Evolutionary conservation across 2,329 filamentous ascomycete genomes (phyloP).

Genomic region (Sporothrix pseudoabietina): DNA sequence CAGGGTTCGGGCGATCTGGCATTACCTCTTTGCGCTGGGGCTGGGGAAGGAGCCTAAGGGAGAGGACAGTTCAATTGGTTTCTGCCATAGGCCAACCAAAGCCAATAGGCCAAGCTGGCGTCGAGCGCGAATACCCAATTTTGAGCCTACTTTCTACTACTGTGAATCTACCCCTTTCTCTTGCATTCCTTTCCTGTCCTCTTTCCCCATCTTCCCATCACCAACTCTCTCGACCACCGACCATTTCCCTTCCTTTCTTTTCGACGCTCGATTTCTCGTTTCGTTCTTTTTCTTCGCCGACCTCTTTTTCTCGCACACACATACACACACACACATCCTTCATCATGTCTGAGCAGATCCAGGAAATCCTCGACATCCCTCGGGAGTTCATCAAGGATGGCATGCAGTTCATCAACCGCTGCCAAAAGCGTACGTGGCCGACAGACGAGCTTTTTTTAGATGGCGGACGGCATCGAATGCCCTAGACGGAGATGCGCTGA

Average conservation of each 20-base stretch:
- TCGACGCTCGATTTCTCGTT: background rate
- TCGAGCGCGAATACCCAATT: conserved; percentile 17
- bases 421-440: conserved; percentile 59
- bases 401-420: conserved; percentile 63
- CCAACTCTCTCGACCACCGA: background rate
- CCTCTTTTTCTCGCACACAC: background rate
- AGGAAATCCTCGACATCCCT: conserved; percentile 70
- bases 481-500: background rate
- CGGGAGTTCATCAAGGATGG: conserved; percentile 66
- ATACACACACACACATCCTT: conserved; percentile 3
- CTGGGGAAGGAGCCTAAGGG: background rate
- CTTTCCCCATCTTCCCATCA: background rate
- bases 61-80: conserved; percentile 12
- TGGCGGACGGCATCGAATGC: background rate
- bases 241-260: background rate
- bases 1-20: conserved; percentile 34
- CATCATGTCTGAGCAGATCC: conserved; percentile 67
- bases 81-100: background rate
- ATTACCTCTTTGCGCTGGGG: conserved; percentile 25
- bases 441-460: background rate
- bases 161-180: conserved; percentile 26
- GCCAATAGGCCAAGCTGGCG: conserved; percentile 6
- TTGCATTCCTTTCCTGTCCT: conserved; percentile 16
- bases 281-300: background rate
- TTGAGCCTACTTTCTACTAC: background rate